Evolutionary conservation across 208 protist genomes (phyloP), one percentile per base, ranked within the genome.

Genomic region (Leishmania major): DNA sequence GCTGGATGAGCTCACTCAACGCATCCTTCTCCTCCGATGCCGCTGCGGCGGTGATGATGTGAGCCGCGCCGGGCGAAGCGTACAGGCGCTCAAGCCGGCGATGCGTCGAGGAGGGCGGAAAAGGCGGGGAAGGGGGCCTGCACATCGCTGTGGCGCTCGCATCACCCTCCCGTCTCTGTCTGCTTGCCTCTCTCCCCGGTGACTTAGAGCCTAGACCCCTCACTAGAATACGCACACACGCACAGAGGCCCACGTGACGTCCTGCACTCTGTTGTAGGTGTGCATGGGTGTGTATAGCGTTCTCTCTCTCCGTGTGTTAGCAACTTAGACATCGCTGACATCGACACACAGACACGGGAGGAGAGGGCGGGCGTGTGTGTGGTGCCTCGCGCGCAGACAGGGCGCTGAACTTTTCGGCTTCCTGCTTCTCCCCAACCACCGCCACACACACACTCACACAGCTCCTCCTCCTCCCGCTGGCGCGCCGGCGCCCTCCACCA

Each of bases 1-100:
- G 69, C 4, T 84, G 81, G 76, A 37, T 80, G 31, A 60, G 57
- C 35, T 74, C 73, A 4, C 67, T 69, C 31, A 77, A 25, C 35
- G 11, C 55, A 0, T 79, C 80, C 10, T n/a, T 4, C 28, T 73
- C 31, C 22, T 57, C 62, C 37, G 28, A 22, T 67, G 53, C 15
- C 25, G 35, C 47, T 2, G 51, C 51, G 10, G 13, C 51, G 11
- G 17, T 64, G 70, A 51, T 31, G 70, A n/a, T 35, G 28, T 51
- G 11, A 53, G 43, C 17, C 70, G 43, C 45, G 45, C 45, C 8
- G n/a, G 8, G 13, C 10, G 25, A 51, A 19, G 28, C 53, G 53
- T 77, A 62, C 11, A 45, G 51, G 19, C 45, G 45, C 47, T 77
- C 10, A 64, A 37, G 53, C 35, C 22, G 15, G 1, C 0, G 31